A percentile compares a stretch with the other conserved stretches of the same genome.
These are phyloP conservation scores for Sparassis latifolia DNA, from an alignment of 1,284 basidiomycete genomes.

Conservation along the genomic window DNA sequence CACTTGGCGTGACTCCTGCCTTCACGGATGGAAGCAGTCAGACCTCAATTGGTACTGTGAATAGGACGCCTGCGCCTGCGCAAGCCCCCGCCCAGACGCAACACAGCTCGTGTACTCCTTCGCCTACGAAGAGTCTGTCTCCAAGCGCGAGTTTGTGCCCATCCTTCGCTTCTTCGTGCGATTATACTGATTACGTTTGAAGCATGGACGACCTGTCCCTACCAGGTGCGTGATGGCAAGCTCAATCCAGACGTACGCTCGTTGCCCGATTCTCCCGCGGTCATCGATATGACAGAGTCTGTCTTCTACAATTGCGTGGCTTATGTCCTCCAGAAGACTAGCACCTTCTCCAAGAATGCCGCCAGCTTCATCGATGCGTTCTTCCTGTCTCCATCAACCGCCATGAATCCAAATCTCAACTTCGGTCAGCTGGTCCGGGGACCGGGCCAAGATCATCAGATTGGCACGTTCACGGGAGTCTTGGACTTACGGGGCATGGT, in stretches of 20 bases:
- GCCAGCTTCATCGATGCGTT: slow-evolving; percentile 46
- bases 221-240: slow-evolving; percentile 52
- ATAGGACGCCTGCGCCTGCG: slow-evolving; percentile 23
- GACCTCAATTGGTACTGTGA: slow-evolving; percentile 12
- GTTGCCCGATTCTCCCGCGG: slow-evolving; percentile 47
- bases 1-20: slow-evolving; percentile 1
- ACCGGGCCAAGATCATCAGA: slow-evolving; percentile 39
- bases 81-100: slow-evolving; percentile 23
- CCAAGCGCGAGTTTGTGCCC: slow-evolving; percentile 22
- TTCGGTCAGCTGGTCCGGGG: slow-evolving; percentile 64
- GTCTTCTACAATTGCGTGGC: slow-evolving; percentile 58
- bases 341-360: slow-evolving; percentile 31
- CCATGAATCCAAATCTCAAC: slow-evolving; percentile 65
- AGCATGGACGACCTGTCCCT: slow-evolving; percentile 64
- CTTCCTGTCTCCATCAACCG: slow-evolving; percentile 52
- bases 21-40: slow-evolving; percentile 8
- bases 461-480: slow-evolving; percentile 53
- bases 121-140: slow-evolving; percentile 30
- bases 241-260: slow-evolving; percentile 61
- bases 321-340: slow-evolving; percentile 39
- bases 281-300: slow-evolving; percentile 50
- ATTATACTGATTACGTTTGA: background rate
- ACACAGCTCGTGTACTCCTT: slow-evolving; percentile 27
- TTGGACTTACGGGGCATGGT: slow-evolving; percentile 58
- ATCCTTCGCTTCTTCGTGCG: background rate